Evolutionary conservation across 345 rosid species (phyloP), one percentile per base, ranked within the genome.

Genomic region (sweet orange (Citrus sinensis)): DNA sequence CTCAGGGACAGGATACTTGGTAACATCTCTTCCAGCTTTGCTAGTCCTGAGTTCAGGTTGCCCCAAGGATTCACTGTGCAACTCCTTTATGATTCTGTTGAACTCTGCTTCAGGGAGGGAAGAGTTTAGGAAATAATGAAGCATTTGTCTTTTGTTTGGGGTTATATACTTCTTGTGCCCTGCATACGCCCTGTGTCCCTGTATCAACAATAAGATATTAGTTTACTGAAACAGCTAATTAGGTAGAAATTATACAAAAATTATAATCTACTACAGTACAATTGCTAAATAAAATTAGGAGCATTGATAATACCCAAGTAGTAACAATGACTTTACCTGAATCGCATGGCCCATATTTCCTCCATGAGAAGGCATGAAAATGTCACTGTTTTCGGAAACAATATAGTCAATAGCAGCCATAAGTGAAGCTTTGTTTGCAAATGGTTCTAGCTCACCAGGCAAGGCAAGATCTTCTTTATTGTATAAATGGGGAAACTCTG

Each of bases 351-450:
- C 98, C 98, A 96, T 96, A 75, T 96, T 96, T 79, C 99, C 99
- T 60, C 99, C 99, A 40, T 94, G 98, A 79, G 99, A 96, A 71
- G 99, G 92, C 98, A 96, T 92, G 86, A 96, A 96, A 79, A 94
- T 97, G 70, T 96, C 95, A 67, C 99, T 94, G 70, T 84, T 87
- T 77, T 87, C 92, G 0, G 97, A 92, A 49, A 97, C 97, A 78
- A 97, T 82, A 54, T 85, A 92, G 83, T 97, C 98, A 6, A 94
- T 85, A 13, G 99, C 98, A 71, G 99, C 98, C 97, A 97, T 84
- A 20, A 86, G 59, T 0, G 99, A 96, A 55, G 98, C 98, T 85
- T 82, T 93, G 39, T 87, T 90, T 34, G 86, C 88, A 65, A 88
- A 96, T 24, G 98, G 93, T 82, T 92, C 91, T 25, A 94, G 86